A percentile compares a stretch with the other conserved stretches of the same genome.
Conservation (phyloP, 1,284 basidiomycete species). For the Athelia psychrophila region DNA sequence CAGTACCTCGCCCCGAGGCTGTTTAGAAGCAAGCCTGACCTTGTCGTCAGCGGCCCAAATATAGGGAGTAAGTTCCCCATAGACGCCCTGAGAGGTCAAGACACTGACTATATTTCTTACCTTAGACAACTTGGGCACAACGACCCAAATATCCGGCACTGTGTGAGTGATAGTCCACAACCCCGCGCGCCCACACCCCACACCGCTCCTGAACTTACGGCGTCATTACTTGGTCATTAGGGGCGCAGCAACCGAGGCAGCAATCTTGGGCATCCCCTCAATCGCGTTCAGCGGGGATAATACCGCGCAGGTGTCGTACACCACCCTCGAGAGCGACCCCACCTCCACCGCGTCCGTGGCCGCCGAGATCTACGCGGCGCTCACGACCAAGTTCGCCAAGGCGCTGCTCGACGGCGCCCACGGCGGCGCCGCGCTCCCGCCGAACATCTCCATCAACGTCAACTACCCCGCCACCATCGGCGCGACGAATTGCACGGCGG, state of each 20-base stretch:
- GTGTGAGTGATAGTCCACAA: constrained; percentile 42
- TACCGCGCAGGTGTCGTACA: constrained; percentile 41
- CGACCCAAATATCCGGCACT: constrained; percentile 39
- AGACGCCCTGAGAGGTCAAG: no score
- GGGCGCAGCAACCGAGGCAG: constrained; percentile 46
- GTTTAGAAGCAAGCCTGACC: constrained; percentile 42
- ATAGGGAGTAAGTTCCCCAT: constrained; percentile 41
- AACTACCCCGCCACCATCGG: constrained; percentile 46
- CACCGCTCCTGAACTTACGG: no score
- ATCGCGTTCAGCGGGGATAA: constrained; percentile 47
- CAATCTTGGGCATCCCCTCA: constrained; percentile 43
- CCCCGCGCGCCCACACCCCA: no score
- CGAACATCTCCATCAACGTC: constrained; percentile 42
- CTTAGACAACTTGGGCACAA: constrained; percentile 39
- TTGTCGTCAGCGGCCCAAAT: constrained; percentile 51
- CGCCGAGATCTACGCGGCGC: constrained; percentile 39
- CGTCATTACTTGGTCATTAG: constrained; percentile 19
- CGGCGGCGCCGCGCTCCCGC: constrained; percentile 33
- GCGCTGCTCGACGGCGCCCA: constrained; percentile 28
- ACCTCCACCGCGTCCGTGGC: constrained; percentile 30
- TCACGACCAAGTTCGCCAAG: constrained; percentile 37
- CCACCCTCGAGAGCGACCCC: constrained; percentile 34
- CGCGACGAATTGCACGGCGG: constrained; percentile 33
- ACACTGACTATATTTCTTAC: no score
- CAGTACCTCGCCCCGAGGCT: constrained; percentile 43